Base-by-base conservation (phyloP, 768 basidiomycete species). In the Termitomyces sp. region DNA sequence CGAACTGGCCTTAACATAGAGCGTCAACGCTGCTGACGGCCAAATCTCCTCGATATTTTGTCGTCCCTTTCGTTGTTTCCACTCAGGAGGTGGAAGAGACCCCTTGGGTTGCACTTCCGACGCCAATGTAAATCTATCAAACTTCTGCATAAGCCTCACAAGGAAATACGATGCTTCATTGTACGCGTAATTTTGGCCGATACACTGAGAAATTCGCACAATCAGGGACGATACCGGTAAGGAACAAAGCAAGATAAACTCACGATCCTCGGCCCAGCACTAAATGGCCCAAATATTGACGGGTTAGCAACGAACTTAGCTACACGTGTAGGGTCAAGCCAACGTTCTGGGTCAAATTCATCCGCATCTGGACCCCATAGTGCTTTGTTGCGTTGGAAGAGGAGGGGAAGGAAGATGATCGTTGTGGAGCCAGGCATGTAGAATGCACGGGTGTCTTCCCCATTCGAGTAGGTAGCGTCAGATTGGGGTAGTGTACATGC, bases 331-430 rank as follows among this genome's bases (percentile, higher is more conserved):
- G 80, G 77, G 38, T 87, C 78, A 5, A 89, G 69, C 90, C 90
- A 93, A 40, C 90, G 77, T 32, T 88, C 84, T 6, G 88, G 88
- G 53, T 87, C 80, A 65, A 91, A 93, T n/a, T 76, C 77, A 62
- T 88, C 79, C 0, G 89, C 88, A 58, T 91, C 87, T 0, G 73
- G 62, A 2, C 90, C 90, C 90, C 90, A 93, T 0, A 89, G 69
- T 17, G 72, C 76, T 43, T 75, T 73, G 60, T 84, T 85, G 0
- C 88, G 79, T 52, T 92, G 90, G 52, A 80, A 81, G 40, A 89
- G 70, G 32, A 88, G 68, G 0, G 83, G 78, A 22, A 82, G 69
- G 65, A 80, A 85, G 52, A 85, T 78, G 47, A 90, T 77, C 0
- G 72, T 73, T 2, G 83, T 83, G 21, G 68, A 65, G 43, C 71